Conservation (phyloP, 2,329 filamentous ascomycete species). For the Colletotrichum nymphaeae region DNA sequence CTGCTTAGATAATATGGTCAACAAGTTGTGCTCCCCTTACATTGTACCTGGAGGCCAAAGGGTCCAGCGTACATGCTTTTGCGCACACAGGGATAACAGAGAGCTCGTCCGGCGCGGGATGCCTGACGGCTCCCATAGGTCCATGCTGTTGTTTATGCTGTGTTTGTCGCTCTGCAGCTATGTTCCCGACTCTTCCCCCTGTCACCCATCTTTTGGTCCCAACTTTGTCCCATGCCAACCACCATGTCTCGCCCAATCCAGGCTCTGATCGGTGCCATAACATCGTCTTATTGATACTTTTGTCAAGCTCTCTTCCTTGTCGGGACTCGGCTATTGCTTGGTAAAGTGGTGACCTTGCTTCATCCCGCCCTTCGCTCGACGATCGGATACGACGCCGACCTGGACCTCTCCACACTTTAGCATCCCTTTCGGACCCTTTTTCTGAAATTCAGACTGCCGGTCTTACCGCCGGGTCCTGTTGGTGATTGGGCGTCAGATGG, state of each 20-base stretch:
- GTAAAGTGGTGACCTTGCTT: neutral
- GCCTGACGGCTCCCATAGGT: neutral
- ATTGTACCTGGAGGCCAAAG: neutral
- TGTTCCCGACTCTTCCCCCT: neutral
- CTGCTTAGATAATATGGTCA: constrained; percentile 14
- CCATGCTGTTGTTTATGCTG: too few species aligned
- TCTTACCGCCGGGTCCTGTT: constrained; percentile 6
- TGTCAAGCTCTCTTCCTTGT: neutral
- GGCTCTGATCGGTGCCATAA: neutral
- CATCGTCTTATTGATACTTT: neutral
- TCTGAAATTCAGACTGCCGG: constrained; percentile 11
- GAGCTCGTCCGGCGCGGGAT: neutral
- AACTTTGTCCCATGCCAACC: neutral
- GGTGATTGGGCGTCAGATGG: constrained; percentile 28
- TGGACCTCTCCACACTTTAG: neutral
- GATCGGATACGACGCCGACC: constrained; percentile 2
- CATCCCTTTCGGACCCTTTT: neutral
- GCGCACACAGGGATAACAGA: neutral
- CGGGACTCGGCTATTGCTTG: neutral
- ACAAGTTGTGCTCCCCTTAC: neutral
- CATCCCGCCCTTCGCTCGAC: neutral
- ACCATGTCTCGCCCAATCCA: neutral
- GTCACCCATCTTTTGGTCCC: neutral
- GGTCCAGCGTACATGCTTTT: neutral
- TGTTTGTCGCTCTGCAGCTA: too few species aligned